These are phyloP conservation scores for Hypomyces perniciosus DNA, from an alignment of 2,329 filamentous ascomycete species.

Conservation along the genomic window DNA sequence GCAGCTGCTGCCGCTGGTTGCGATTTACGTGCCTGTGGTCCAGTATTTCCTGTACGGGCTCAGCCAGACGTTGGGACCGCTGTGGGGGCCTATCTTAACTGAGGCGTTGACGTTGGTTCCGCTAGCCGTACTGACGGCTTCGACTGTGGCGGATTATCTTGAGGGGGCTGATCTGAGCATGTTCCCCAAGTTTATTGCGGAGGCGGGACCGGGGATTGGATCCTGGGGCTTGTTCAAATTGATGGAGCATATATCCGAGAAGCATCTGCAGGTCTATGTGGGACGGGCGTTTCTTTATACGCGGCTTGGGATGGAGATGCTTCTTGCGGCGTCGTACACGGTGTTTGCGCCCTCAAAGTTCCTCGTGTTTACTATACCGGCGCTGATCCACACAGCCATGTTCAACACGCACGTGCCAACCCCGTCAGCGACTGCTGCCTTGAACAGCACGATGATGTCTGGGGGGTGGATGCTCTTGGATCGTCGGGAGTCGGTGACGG, in stretches of 20 bases:
- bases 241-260: constrained; percentile 36
- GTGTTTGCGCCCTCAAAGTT: constrained; percentile 63
- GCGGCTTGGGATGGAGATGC: constrained; percentile 64
- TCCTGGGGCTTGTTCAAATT: constrained; percentile 60
- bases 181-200: constrained; percentile 51
- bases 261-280: constrained; percentile 43
- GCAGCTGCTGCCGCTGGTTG: constrained; percentile 62
- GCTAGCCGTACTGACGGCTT: constrained; percentile 56
- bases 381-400: constrained; percentile 62
- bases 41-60: constrained; percentile 66
- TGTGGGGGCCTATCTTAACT: constrained; percentile 68
- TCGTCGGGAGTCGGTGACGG: constrained; percentile 78
- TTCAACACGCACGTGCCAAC: constrained; percentile 70
- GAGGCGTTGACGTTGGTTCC: constrained; percentile 70
- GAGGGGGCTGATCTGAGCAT: constrained; percentile 53
- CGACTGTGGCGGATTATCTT: constrained; percentile 57
- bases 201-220: constrained; percentile 58
- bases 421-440: constrained; percentile 48
- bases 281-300: constrained; percentile 61
- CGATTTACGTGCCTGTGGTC: constrained; percentile 65
- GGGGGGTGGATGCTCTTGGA: constrained; percentile 73
- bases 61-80: constrained; percentile 61
- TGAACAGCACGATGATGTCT: constrained; percentile 60
- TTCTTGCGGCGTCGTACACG: constrained; percentile 59
- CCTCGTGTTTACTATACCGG: constrained; percentile 62